These are phyloP conservation scores for Ophiorrhiza pumila DNA, from an alignment of 257 asterid genomes.

Conservation along the genomic window DNA sequence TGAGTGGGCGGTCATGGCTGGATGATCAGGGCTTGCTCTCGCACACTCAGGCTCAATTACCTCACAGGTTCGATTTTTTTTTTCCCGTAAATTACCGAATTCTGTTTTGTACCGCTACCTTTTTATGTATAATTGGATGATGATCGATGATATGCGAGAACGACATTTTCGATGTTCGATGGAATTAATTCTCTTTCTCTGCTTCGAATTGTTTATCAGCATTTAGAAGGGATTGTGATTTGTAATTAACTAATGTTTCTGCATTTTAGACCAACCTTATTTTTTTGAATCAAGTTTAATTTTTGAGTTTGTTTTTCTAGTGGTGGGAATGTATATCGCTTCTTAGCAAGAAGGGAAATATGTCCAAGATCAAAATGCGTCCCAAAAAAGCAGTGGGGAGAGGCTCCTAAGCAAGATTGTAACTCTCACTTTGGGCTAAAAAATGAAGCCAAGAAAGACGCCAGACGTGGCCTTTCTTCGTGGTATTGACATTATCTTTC, in stretches of 20 bases:
- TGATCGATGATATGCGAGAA: neutral
- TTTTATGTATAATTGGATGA: neutral
- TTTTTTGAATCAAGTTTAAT: neutral
- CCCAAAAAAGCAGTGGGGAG: constrained; percentile 12
- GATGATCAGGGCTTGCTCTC: constrained; percentile 7
- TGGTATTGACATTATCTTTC: constrained; percentile 10
- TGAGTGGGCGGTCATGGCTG: constrained; percentile 4
- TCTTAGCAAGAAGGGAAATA: constrained; percentile 24
- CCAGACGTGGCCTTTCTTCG: constrained; percentile 19
- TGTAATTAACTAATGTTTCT: neutral
- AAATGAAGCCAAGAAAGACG: constrained; percentile 15
- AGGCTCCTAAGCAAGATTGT: neutral
- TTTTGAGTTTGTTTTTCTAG: neutral
- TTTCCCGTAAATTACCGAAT: no score
- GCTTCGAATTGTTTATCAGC: neutral
- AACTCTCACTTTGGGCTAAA: neutral
- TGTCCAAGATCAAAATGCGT: constrained; percentile 18
- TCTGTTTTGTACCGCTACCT: neutral
- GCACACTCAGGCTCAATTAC: constrained; percentile 5
- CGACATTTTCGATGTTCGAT: neutral
- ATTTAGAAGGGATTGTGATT: neutral
- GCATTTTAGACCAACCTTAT: neutral
- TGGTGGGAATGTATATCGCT: constrained; percentile 13
- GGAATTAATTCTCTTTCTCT: neutral
- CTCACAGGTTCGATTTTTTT: constrained; percentile 7